Percentiles rank a stretch among this genome's conserved stretches.
Conservation (phyloP, 2,329 filamentous ascomycete species). For the Diaporthe sp. region DNA sequence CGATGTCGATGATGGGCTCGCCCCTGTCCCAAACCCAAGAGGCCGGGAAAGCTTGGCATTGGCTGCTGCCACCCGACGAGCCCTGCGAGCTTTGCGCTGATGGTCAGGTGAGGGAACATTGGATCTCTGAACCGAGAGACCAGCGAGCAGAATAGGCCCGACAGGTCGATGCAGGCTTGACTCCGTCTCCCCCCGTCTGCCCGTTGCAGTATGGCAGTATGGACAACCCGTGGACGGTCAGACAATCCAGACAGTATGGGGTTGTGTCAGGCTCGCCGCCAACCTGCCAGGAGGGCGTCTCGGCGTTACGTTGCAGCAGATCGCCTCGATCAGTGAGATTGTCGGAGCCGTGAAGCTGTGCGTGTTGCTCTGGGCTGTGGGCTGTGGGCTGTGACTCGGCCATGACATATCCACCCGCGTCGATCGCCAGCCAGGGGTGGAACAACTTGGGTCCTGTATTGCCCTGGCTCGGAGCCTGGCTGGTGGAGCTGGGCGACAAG, state of each 20-base stretch:
- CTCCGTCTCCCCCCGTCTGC: neutral
- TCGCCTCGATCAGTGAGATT: constrained; percentile 9
- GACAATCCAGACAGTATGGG: no score
- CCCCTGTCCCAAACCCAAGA: constrained; percentile 23
- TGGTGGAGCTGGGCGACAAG: neutral
- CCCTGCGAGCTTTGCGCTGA: neutral
- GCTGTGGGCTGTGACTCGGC: constrained; percentile 4
- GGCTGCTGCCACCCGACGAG: neutral
- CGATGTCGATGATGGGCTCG: constrained; percentile 16
- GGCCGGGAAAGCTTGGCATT: constrained; percentile 28
- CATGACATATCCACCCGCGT: constrained; percentile 11
- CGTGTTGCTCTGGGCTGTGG: neutral
- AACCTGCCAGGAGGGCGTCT: neutral
- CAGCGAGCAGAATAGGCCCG: neutral
- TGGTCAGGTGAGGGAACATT: constrained; percentile 9
- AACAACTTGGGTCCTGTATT: neutral
- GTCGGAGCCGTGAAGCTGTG: neutral
- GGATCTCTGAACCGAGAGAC: neutral
- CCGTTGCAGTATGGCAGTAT: no score
- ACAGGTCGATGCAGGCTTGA: neutral
- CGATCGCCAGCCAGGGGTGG: constrained; percentile 14
- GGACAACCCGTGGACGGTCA: no score
- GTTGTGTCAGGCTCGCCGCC: no score
- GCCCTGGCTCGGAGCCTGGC: neutral
- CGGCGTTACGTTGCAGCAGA: constrained; percentile 21